phyloP scores from a whole-genome alignment of 2,329 filamentous ascomycete species.

The Apiospora aurea region DNA sequence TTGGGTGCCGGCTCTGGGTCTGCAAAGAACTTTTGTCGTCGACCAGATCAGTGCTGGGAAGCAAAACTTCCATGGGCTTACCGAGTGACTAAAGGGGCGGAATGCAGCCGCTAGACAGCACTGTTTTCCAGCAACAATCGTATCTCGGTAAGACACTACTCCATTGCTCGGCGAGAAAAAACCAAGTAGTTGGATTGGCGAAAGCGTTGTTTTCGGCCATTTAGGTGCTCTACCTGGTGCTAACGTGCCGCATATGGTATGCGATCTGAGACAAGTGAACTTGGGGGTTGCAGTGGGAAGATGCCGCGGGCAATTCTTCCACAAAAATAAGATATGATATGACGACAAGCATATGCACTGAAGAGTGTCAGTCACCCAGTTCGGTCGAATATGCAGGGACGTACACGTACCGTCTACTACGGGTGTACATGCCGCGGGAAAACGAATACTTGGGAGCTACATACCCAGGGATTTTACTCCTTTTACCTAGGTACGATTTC shows the following conservation, averaged over 20 bases:
- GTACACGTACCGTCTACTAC: not conserved
- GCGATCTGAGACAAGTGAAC: conserved; percentile 1
- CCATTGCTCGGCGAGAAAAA: not conserved
- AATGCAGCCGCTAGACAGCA: not conserved
- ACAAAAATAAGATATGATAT: not conserved
- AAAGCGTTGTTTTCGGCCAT: not conserved
- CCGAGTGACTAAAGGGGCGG: not conserved
- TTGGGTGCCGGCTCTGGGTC: not conserved
- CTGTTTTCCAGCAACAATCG: not conserved
- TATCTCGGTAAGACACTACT: not conserved
- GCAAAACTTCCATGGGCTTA: not conserved
- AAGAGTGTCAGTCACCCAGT: not conserved
- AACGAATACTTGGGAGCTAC: not conserved
- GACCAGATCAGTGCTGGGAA: not conserved
- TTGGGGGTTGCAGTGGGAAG: not conserved
- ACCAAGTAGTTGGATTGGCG: not conserved
- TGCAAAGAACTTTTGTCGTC: conserved; percentile 4
- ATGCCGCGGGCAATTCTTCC: conserved; percentile 6
- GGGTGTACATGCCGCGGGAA: not conserved
- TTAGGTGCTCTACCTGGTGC: not conserved
- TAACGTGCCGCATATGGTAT: not conserved
- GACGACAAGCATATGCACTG: not conserved
- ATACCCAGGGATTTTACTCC: not conserved
- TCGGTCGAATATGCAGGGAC: not conserved
- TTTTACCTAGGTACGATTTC: not conserved